Conservation (phyloP, 2,329 filamentous ascomycete genomes). For the Exophiala oligosperma region DNA sequence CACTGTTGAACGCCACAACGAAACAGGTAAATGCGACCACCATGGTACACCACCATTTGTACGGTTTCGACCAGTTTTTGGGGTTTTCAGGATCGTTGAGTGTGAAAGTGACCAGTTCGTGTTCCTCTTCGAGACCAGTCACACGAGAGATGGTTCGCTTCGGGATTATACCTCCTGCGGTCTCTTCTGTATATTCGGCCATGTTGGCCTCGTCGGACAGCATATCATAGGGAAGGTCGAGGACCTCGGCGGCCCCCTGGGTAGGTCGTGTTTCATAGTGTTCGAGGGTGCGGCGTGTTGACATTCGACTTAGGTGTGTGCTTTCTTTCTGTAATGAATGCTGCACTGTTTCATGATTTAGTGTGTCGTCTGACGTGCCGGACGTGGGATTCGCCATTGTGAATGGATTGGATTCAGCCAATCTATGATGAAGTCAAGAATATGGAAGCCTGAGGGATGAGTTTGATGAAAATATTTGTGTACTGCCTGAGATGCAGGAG, state of each 20-base stretch:
- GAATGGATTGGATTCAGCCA: background rate
- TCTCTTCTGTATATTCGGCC: slow-evolving; percentile 67
- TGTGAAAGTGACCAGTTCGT: slow-evolving; percentile 69
- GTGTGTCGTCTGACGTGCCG: background rate
- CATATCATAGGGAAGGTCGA: slow-evolving; percentile 66
- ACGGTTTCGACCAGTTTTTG: slow-evolving; percentile 78
- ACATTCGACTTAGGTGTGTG: slow-evolving; percentile 17
- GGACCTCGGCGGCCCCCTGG: slow-evolving; percentile 39
- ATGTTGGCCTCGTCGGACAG: slow-evolving; percentile 62
- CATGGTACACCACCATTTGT: slow-evolving; percentile 68
- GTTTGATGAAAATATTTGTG: background rate
- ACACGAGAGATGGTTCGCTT: slow-evolving; percentile 56
- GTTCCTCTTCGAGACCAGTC: slow-evolving; percentile 52
- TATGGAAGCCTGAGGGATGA: background rate
- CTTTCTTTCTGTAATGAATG: slow-evolving; percentile 14
- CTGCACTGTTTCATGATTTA: background rate
- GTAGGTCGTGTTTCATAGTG: slow-evolving; percentile 26
- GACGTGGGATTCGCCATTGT: background rate
- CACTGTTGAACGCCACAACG: slow-evolving; percentile 69
- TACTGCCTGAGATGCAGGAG: no score
- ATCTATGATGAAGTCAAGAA: background rate
- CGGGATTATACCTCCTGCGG: slow-evolving; percentile 61
- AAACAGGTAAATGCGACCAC: slow-evolving; percentile 76
- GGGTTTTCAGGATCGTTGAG: slow-evolving; percentile 74
- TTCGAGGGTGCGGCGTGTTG: slow-evolving; percentile 27